Percentiles rank a stretch among this genome's conserved stretches.
phyloP scores from a whole-genome alignment of 306 rosid species.

The Hippophae tibetana region DNA sequence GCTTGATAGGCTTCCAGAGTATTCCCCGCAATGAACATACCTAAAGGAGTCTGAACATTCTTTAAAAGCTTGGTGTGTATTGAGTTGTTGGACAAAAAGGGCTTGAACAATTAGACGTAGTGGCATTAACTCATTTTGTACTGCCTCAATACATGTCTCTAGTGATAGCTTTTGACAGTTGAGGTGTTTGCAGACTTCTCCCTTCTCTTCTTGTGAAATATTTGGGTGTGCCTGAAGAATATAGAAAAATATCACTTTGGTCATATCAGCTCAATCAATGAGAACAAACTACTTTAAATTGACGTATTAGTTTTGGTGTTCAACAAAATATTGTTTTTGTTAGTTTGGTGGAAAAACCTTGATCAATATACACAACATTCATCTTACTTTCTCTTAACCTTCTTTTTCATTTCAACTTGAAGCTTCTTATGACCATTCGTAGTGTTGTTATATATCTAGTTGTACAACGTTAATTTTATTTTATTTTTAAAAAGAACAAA shows the following conservation, averaged over 20 bases:
- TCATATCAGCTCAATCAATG: neutral
- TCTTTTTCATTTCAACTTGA: too few relatives aligned
- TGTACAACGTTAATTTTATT: too few relatives aligned
- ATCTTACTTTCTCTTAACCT: too few relatives aligned
- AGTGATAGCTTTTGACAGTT: conserved; percentile 69
- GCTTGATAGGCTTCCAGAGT: conserved; percentile 61
- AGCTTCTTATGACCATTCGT: too few relatives aligned
- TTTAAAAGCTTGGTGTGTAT: conserved; percentile 69
- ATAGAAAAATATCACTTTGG: conserved; percentile 7
- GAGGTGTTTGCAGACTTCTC: conserved; percentile 65
- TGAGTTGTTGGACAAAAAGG: conserved; percentile 70
- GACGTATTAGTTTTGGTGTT: too few relatives aligned
- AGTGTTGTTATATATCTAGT: too few relatives aligned
- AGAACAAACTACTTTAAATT: too few relatives aligned
- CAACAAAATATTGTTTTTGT: too few relatives aligned
- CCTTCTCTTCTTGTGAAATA: conserved; percentile 67
- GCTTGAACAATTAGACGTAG: conserved; percentile 81
- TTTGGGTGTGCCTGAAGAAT: conserved; percentile 41
- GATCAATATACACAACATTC: too few relatives aligned
- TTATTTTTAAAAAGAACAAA: too few relatives aligned
- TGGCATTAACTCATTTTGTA: conserved; percentile 86
- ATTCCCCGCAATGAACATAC: conserved; percentile 45
- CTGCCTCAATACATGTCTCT: conserved; percentile 80
- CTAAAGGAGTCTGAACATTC: conserved; percentile 81
- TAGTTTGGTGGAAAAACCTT: too few relatives aligned